These are phyloP conservation scores for Colletotrichum siamense DNA, from an alignment of 2,329 filamentous ascomycete species.

Conservation along the genomic window DNA sequence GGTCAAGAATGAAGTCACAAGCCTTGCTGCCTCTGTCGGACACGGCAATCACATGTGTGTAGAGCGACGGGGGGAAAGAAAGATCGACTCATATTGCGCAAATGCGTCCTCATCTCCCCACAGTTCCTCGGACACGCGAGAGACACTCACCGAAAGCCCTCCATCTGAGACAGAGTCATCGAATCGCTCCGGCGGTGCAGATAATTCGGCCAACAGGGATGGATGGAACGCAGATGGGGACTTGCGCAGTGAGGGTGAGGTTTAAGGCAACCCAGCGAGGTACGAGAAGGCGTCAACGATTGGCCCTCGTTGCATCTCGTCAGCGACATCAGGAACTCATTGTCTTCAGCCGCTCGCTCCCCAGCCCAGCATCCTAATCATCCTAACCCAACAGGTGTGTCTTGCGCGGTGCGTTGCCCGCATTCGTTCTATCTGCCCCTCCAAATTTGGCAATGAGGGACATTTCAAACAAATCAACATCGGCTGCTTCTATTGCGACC, in stretches of 20 bases:
- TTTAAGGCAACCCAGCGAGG: not conserved
- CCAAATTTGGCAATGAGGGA: not conserved
- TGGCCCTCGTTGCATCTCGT: not conserved
- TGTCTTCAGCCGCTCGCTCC: not conserved
- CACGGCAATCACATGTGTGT: not conserved
- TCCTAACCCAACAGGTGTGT: not conserved
- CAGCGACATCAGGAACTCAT: not conserved
- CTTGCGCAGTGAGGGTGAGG: not conserved
- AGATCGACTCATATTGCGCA: not conserved
- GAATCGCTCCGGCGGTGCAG: not conserved
- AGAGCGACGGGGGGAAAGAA: not conserved
- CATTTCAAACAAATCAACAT: not conserved
- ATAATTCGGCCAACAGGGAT: not conserved
- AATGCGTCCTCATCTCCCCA: not conserved
- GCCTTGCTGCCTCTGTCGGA: not conserved
- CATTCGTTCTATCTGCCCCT: not conserved
- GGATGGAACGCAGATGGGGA: not conserved
- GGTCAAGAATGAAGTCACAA: not conserved
- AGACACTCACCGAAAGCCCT: conserved; percentile 5
- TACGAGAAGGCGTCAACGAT: not conserved
- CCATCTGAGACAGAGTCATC: conserved; percentile 10
- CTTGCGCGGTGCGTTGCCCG: not conserved
- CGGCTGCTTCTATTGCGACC: not conserved
- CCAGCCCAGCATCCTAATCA: not conserved
- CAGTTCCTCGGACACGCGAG: not conserved